These are phyloP conservation scores for Starmerella bacillaris DNA, from an alignment of 805 yeast genomes.

Conservation along the genomic window DNA sequence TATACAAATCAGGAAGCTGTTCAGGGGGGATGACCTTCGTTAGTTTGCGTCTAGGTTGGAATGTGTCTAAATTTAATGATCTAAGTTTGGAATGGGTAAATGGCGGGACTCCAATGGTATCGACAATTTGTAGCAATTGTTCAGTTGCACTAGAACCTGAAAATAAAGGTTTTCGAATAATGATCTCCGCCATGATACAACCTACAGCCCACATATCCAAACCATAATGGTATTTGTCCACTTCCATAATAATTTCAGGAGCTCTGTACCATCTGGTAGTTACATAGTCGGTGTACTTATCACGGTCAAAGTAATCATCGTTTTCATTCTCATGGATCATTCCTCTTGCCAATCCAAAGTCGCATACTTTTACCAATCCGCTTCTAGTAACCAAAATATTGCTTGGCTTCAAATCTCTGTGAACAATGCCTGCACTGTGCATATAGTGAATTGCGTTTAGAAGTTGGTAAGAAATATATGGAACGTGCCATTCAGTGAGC, in stretches of 20 bases:
- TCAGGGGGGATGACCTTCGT: neutral
- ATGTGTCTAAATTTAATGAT: neutral
- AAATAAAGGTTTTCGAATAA: constrained; percentile 63
- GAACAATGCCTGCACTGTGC: constrained; percentile 83
- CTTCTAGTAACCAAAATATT: constrained; percentile 59
- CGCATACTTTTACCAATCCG: constrained; percentile 73
- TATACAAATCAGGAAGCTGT: constrained; percentile 10
- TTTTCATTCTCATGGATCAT: constrained; percentile 18
- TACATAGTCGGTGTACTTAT: constrained; percentile 36
- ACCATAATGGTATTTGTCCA: constrained; percentile 19
- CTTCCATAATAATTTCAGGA: constrained; percentile 55
- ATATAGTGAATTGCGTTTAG: constrained; percentile 74
- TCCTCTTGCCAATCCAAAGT: constrained; percentile 84
- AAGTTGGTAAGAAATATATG: constrained; percentile 59
- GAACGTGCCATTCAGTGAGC: constrained; percentile 69
- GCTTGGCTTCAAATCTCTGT: constrained; percentile 83
- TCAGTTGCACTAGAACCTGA: constrained; percentile 55
- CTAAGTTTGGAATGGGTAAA: constrained; percentile 1
- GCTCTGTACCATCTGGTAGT: constrained; percentile 95
- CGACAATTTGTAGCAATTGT: constrained; percentile 52
- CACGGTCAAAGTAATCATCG: constrained; percentile 16
- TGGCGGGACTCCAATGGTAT: constrained; percentile 56
- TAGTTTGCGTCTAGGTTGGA: constrained; percentile 2
- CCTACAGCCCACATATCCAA: constrained; percentile 93
- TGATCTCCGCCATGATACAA: constrained; percentile 72